These are phyloP conservation scores for Neofusicoccum parvum DNA, from an alignment of 2,329 filamentous ascomycete genomes.

Conservation along the genomic window DNA sequence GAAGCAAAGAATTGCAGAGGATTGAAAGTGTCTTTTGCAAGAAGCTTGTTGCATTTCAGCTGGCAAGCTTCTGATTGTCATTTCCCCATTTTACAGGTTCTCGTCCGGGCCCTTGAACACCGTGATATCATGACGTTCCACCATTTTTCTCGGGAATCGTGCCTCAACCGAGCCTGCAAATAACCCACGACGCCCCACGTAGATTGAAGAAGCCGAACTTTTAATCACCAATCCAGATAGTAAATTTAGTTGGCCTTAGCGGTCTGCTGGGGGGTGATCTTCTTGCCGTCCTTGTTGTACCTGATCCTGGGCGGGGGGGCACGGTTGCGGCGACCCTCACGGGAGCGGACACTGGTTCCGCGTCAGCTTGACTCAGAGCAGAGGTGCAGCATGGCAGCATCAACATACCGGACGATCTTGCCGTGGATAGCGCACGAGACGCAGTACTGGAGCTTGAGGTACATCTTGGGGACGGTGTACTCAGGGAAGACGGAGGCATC, in stretches of 20 bases:
- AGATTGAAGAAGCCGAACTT: background rate
- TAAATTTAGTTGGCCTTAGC: conserved; percentile 56
- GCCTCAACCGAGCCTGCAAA: conserved; percentile 9
- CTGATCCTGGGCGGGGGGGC: conserved; percentile 95
- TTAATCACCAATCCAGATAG: background rate
- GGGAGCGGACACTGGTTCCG: conserved; percentile 81
- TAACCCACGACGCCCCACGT: conserved; percentile 16
- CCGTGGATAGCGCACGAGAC: conserved; percentile 99
- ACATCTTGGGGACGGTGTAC: conserved; percentile 99
- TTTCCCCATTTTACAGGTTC: conserved; percentile 19
- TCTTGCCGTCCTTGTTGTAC: conserved; percentile 99
- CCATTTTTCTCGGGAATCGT: conserved; percentile 20
- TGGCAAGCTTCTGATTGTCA: background rate
- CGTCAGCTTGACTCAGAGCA: conserved; percentile 1
- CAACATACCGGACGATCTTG: conserved; percentile 99
- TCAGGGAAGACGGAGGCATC: conserved; percentile 99
- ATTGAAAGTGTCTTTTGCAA: background rate
- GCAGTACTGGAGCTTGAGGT: conserved; percentile 99
- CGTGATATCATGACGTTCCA: conserved; percentile 21
- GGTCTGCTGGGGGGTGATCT: conserved; percentile 86
- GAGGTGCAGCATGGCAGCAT: background rate
- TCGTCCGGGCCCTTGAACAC: conserved; percentile 21
- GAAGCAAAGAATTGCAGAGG: background rate
- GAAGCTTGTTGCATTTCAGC: conserved; percentile 5
- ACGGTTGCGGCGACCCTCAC: conserved; percentile 97